Evolutionary conservation across 2,329 filamentous ascomycete genomes (phyloP).

Genomic region (Clathrospora elynae): DNA sequence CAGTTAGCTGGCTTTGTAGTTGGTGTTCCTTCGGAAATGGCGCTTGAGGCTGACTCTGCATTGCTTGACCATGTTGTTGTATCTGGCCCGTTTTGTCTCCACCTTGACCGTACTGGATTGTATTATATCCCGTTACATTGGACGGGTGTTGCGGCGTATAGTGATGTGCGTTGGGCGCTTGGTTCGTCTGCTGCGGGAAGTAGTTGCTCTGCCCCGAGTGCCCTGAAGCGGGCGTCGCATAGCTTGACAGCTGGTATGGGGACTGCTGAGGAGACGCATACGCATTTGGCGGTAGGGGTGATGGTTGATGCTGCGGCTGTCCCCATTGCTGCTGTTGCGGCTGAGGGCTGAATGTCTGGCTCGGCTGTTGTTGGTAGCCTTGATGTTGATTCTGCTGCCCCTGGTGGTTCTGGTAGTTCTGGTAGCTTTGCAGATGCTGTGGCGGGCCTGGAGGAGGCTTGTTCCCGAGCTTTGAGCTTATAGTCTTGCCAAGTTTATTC

Average conservation of each 20-base stretch:
- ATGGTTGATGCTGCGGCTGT: conserved; percentile 24
- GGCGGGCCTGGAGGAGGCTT: conserved; percentile 34
- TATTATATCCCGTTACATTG: conserved; percentile 16
- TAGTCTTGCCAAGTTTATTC: conserved; percentile 45
- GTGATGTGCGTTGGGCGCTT: conserved; percentile 10
- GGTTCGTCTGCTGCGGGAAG: conserved; percentile 27
- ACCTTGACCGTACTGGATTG: conserved; percentile 19
- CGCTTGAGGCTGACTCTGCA: conserved; percentile 9
- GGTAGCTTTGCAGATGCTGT: conserved; percentile 39
- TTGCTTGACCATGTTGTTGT: conserved; percentile 14
- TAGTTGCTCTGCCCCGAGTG: conserved; percentile 36
- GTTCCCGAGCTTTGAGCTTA: conserved; percentile 41
- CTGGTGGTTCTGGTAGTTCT: conserved; percentile 40
- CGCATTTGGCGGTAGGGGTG: conserved; percentile 21
- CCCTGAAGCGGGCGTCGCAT: conserved; percentile 27
- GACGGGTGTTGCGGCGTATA: conserved; percentile 23
- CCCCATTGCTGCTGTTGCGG: conserved; percentile 18
- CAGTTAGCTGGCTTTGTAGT: conserved; percentile 16
- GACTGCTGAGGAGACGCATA: conserved; percentile 34
- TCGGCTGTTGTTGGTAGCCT: conserved; percentile 22
- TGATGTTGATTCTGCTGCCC: conserved; percentile 27
- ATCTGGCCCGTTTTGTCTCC: conserved; percentile 10
- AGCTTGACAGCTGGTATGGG: conserved; percentile 31
- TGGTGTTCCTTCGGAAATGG: conserved; percentile 15
- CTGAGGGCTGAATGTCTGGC: conserved; percentile 22